Evolutionary conservation across 768 basidiomycete species (phyloP).

Genomic region (Termitomyces eurrhizus): DNA sequence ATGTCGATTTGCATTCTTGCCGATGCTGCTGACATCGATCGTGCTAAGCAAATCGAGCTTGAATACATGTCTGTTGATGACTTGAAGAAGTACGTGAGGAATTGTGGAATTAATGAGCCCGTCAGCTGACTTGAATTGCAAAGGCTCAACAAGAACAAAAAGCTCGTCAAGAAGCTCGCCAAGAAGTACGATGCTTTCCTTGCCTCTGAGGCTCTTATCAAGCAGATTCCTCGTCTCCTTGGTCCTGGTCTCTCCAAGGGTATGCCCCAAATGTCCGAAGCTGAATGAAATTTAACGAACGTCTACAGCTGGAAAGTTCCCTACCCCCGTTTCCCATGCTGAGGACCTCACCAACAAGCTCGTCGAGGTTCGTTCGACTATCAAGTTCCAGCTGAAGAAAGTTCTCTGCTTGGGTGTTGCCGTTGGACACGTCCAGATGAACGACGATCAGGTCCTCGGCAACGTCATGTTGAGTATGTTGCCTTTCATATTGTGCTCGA

Average conservation of each 20-base stretch:
- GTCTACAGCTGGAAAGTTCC: slow-evolving; percentile 90
- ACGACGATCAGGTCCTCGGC: slow-evolving; percentile 91
- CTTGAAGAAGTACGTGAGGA: slow-evolving; percentile 81
- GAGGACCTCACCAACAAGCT: slow-evolving; percentile 92
- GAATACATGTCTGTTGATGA: slow-evolving; percentile 99
- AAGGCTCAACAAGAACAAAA: slow-evolving; percentile 99
- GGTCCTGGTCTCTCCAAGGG: slow-evolving; percentile 99
- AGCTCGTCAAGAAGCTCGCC: slow-evolving; percentile 99
- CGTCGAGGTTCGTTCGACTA: slow-evolving; percentile 94
- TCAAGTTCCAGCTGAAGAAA: slow-evolving; percentile 99
- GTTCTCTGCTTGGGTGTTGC: slow-evolving; percentile 99
- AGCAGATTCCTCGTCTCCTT: slow-evolving; percentile 99
- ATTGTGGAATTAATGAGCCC: not conserved
- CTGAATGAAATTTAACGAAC: not conserved
- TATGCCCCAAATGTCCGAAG: slow-evolving; percentile 26
- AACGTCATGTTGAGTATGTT: slow-evolving; percentile 95
- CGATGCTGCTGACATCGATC: slow-evolving; percentile 97
- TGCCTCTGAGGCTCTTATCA: slow-evolving; percentile 95
- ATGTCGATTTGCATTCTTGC: slow-evolving; percentile 99
- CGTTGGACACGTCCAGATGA: slow-evolving; percentile 97
- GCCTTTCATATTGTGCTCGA: not conserved
- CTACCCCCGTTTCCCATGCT: slow-evolving; percentile 88
- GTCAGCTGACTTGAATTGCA: not conserved
- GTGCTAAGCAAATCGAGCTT: slow-evolving; percentile 95
- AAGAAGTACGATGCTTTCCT: slow-evolving; percentile 99